phyloP scores from a whole-genome alignment of 352 stramenopile species.

The Globisporangium nodosum region DNA sequence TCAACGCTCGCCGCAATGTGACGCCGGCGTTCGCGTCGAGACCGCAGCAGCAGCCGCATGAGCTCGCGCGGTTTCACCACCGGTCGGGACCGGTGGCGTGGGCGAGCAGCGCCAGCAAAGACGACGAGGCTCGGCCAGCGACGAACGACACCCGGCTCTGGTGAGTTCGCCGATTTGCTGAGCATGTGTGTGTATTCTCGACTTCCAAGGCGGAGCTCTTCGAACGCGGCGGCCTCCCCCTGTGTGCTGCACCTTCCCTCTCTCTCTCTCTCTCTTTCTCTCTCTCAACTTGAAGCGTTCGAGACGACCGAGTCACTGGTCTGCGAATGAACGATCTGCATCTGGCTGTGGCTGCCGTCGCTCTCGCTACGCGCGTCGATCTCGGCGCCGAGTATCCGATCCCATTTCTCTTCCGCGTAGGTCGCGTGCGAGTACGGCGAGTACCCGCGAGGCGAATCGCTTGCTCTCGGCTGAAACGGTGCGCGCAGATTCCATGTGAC shows the following conservation, averaged over 20 bases:
- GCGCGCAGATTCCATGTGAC: slow-evolving; percentile 7
- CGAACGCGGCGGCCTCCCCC: no score
- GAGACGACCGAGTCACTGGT: slow-evolving; percentile 3
- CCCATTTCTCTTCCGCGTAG: slow-evolving; percentile 67
- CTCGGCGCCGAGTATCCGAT: slow-evolving; percentile 50
- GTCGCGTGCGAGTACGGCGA: slow-evolving; percentile 22
- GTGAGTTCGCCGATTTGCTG: slow-evolving; percentile 1
- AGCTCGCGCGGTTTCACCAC: neutral
- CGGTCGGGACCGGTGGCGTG: neutral
- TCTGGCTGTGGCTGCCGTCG: slow-evolving; percentile 5
- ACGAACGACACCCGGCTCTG: slow-evolving; percentile 18
- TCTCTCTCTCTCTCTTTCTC: neutral
- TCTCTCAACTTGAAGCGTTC: neutral
- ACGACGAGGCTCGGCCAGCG: slow-evolving; percentile 41
- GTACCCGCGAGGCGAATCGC: neutral
- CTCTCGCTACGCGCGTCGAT: slow-evolving; percentile 15
- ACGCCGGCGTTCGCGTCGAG: slow-evolving; percentile 2
- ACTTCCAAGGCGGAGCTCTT: neutral
- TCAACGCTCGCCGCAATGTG: slow-evolving; percentile 1
- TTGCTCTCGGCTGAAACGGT: slow-evolving; percentile 9
- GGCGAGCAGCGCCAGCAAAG: slow-evolving; percentile 28
- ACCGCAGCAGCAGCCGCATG: neutral
- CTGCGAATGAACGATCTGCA: slow-evolving; percentile 8
- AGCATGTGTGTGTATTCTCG: neutral
- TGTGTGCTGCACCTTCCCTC: neutral